A percentile compares a stretch with the other conserved stretches of the same genome.
Evolutionary conservation across 202 grass and related monocot genomes (phyloP).

Genomic region (Digitaria exilis): DNA sequence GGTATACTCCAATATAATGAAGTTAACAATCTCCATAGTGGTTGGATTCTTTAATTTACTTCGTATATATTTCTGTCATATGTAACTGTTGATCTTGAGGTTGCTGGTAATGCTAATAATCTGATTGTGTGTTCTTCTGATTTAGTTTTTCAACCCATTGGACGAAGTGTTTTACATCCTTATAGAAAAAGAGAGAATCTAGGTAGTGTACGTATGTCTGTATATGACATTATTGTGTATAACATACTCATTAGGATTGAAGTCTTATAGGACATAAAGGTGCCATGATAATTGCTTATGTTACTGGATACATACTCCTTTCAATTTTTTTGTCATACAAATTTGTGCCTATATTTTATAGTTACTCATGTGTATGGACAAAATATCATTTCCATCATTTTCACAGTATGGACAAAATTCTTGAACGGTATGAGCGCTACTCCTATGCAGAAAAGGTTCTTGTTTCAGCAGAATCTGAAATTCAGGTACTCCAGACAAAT

Average conservation of each 20-base stretch:
- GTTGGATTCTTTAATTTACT: background rate
- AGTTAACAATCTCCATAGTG: background rate
- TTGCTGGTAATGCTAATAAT: background rate
- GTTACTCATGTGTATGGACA: background rate
- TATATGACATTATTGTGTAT: background rate
- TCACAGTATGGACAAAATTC: slow-evolving; percentile 94
- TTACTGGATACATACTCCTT: background rate
- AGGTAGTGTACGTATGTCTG: background rate
- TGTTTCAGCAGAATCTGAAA: slow-evolving; percentile 57
- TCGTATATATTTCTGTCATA: background rate
- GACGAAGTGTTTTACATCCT: background rate
- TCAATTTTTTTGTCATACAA: background rate
- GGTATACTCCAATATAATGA: background rate
- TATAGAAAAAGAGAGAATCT: background rate
- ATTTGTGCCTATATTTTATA: background rate
- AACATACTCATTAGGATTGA: background rate
- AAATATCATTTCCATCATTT: slow-evolving; percentile 21
- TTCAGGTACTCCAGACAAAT: slow-evolving; percentile 59
- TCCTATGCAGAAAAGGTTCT: slow-evolving; percentile 71
- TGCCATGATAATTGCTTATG: background rate
- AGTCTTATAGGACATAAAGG: background rate
- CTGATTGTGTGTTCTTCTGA: background rate
- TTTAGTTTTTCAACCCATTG: background rate
- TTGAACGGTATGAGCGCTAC: slow-evolving; percentile 81
- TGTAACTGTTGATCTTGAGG: background rate